Evolutionary conservation across 805 yeast species (phyloP).

Genomic region (Ogataea methanolica): DNA sequence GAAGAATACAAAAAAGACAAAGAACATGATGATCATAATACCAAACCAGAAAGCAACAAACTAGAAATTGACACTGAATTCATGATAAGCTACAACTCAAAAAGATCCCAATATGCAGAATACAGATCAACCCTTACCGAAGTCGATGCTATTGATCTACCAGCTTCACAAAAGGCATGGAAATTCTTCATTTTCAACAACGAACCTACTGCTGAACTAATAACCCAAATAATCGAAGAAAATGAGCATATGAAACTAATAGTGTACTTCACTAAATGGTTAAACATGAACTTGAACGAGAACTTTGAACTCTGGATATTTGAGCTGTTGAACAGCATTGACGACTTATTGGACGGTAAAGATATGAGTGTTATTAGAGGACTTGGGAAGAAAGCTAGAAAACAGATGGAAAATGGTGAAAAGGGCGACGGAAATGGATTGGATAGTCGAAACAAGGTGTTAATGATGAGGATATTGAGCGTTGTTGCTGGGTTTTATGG

Average conservation of each 20-base stretch:
- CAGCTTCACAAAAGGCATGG: constrained; percentile 38
- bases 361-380: constrained; percentile 39
- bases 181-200: constrained; percentile 33
- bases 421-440: not conserved
- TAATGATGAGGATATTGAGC: constrained; percentile 16
- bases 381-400: constrained; percentile 34
- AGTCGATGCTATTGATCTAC: constrained; percentile 30
- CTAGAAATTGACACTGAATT: constrained; percentile 6
- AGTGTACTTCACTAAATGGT: constrained; percentile 41
- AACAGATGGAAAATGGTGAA: constrained; percentile 16
- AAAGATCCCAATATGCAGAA: constrained; percentile 14
- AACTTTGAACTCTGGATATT: constrained; percentile 37
- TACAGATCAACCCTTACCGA: constrained; percentile 20
- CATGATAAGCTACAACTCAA: constrained; percentile 11
- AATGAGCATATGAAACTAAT: constrained; percentile 31
- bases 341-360: constrained; percentile 31
- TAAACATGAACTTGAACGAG: constrained; percentile 26
- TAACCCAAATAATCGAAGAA: constrained; percentile 33
- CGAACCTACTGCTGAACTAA: constrained; percentile 27
- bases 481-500: constrained; percentile 21
- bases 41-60: not conserved
- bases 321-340: constrained; percentile 34
- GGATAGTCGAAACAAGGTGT: constrained; percentile 12
- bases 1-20: constrained; percentile 1
- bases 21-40: not conserved